Evolutionary conservation across 805 yeast species (phyloP).

Genomic region (Candida nanaspora): DNA sequence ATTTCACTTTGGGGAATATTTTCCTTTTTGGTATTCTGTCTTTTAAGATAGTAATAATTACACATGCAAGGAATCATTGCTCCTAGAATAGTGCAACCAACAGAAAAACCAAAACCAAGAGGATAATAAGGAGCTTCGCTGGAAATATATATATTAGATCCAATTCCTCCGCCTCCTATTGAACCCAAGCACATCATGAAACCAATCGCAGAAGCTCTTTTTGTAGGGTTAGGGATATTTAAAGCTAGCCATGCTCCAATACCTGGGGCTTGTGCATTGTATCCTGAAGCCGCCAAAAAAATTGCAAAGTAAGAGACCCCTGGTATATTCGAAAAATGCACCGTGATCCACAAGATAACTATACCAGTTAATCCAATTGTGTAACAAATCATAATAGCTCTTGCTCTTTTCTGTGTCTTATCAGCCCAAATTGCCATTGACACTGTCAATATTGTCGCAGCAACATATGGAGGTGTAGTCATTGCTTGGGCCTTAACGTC

Average conservation of each 20-base stretch:
- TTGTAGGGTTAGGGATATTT: constrained; percentile 23
- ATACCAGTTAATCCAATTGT: constrained; percentile 31
- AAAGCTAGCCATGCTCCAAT: constrained; percentile 13
- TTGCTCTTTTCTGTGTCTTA: constrained; percentile 22
- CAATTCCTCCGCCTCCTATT: constrained; percentile 18
- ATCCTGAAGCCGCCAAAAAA: constrained; percentile 34
- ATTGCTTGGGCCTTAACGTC: constrained; percentile 33
- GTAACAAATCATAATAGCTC: constrained; percentile 30
- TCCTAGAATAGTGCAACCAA: constrained; percentile 12
- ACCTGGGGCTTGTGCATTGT: constrained; percentile 17
- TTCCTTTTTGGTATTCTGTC: constrained; percentile 1
- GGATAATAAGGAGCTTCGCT: constrained; percentile 12
- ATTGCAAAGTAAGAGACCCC: constrained; percentile 35
- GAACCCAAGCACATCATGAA: constrained; percentile 34
- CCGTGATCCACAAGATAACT: constrained; percentile 30
- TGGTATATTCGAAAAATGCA: constrained; percentile 34
- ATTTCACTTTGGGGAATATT: constrained; percentile 11
- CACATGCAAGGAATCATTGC: constrained; percentile 13
- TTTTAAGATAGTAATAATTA: constrained; percentile 8
- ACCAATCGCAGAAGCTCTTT: constrained; percentile 36
- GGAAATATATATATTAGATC: constrained; percentile 11
- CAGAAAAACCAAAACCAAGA: constrained; percentile 12
- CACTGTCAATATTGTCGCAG: constrained; percentile 15
- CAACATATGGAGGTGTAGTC: constrained; percentile 36
- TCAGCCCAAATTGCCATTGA: constrained; percentile 28